Conservation (phyloP, 2,329 filamentous ascomycete genomes). For the Pseudogymnoascus sp. region DNA sequence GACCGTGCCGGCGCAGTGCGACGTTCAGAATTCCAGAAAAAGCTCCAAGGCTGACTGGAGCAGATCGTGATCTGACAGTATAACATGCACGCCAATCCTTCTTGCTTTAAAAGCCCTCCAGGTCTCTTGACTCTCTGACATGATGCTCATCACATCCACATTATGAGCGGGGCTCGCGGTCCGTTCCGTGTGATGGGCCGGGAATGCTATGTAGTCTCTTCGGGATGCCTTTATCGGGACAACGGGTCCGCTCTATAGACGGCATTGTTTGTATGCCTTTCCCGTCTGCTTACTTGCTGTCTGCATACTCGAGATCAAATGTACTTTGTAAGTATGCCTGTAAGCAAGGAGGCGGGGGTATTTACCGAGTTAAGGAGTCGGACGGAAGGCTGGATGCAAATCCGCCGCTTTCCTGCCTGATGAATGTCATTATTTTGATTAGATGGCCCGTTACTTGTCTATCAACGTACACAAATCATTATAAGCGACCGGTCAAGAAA, state of each 20-base stretch:
- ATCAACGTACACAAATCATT: not conserved
- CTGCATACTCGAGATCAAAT: not conserved
- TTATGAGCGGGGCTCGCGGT: not conserved
- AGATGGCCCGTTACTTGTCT: not conserved
- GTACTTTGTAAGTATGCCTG: not conserved
- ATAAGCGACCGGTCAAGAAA: not conserved
- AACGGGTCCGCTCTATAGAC: not conserved
- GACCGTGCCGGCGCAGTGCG: conserved; percentile 1
- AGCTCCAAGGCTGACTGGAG: not conserved
- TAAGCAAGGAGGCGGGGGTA: not conserved
- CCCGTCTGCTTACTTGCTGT: not conserved
- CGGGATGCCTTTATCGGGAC: not conserved
- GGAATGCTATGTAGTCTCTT: not conserved
- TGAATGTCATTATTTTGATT: not conserved
- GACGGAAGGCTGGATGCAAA: not conserved
- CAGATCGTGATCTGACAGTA: not conserved
- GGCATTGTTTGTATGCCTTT: not conserved
- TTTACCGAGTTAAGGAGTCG: not conserved
- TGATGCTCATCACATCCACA: not conserved
- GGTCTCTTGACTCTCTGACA: not conserved
- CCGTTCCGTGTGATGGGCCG: not conserved
- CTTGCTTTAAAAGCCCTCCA: not conserved
- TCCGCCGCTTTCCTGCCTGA: not conserved
- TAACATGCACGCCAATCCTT: not conserved
- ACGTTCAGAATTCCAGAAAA: conserved; percentile 5